Evolutionary conservation across 2,329 filamentous ascomycete genomes (phyloP).

Genomic region (Cladosporium phlei): DNA sequence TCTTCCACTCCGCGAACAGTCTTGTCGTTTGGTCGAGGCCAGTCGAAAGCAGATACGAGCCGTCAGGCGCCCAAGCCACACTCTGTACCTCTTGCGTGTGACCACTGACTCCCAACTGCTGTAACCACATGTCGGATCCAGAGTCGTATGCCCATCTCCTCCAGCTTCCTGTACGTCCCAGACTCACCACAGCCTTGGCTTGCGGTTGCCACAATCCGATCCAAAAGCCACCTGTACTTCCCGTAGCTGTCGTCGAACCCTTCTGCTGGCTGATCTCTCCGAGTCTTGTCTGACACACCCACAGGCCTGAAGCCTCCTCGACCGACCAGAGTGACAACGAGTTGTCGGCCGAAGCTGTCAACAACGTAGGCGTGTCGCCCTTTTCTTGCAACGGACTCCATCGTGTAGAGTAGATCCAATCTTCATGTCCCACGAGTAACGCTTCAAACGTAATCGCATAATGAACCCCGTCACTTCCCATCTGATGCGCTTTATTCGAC

Average conservation of each 20-base stretch:
- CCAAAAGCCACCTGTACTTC: constrained; percentile 95
- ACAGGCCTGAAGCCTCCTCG: constrained; percentile 78
- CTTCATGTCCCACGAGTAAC: constrained; percentile 87
- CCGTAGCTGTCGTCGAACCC: constrained; percentile 91
- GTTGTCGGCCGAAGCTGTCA: constrained; percentile 92
- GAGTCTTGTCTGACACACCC: constrained; percentile 78
- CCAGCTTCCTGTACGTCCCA: constrained; percentile 93
- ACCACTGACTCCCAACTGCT: constrained; percentile 72
- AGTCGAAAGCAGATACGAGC: constrained; percentile 82
- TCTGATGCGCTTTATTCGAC: constrained; percentile 82
- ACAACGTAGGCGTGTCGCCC: constrained; percentile 42
- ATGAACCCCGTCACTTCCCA: constrained; percentile 57
- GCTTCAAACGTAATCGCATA: constrained; percentile 91
- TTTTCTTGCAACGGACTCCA: constrained; percentile 58
- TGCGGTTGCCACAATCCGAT: constrained; percentile 85
- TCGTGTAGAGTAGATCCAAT: constrained; percentile 89
- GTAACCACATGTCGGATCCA: constrained; percentile 65
- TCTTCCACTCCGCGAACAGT: constrained; percentile 74
- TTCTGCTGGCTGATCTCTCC: constrained; percentile 94
- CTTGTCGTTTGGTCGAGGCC: constrained; percentile 89
- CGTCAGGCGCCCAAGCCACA: constrained; percentile 76
- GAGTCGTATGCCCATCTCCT: constrained; percentile 69
- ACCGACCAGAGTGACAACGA: constrained; percentile 90
- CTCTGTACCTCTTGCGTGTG: constrained; percentile 79
- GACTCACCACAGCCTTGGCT: constrained; percentile 68